Evolutionary conservation across 352 stramenopile species (phyloP), one percentile per base, ranked within the genome.

Genomic region (Phytophthora constricta): DNA sequence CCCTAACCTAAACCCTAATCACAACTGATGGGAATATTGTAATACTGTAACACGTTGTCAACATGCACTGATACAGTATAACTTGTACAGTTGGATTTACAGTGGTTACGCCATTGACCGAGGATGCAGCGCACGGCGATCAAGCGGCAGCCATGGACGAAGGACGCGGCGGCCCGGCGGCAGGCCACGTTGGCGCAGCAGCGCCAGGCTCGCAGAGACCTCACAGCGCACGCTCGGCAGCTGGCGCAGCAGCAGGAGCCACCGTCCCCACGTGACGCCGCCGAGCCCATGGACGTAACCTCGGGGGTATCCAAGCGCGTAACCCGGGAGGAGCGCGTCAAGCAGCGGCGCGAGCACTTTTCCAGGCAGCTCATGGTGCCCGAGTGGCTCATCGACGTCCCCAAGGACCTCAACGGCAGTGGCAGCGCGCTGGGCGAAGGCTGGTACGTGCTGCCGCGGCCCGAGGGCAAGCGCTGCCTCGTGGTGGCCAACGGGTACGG

Each of bases 361-460:
- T 82, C 76, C 22, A 80, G 79, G 55, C 91, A 97, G 64, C 61
- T 98, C 22, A 91, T 89, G 73, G 84, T 89, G 41, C 91, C 91
- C 25, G 92, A 98, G 67, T 98, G 93, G 91, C 84, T 98, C 61
- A 76, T 97, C 28, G 87, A 96, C 53, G 70, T 96, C 1, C 93
- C 92, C 7, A 64, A 41, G 25, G 87, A 95, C 52, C 76, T 98
- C 41, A 95, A 97, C 57, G 90, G 90, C 52, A 82, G 63, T 26
- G 84, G 77, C 22, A 95, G 80, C 59, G 62, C 69, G 22, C 62
- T 87, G 2, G 90, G 89, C 27, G 82, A 82, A 10, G 92, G 90
- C 41, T 98, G 93, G 93, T 97, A 93, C 58, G 92, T 97, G 62
- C 66, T 97, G 61, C 88, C 93, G 16, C 80, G 91, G n/a, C 93